These are phyloP conservation scores for Discostella stelligera DNA, from an alignment of 352 stramenopile species.

Conservation along the genomic window DNA sequence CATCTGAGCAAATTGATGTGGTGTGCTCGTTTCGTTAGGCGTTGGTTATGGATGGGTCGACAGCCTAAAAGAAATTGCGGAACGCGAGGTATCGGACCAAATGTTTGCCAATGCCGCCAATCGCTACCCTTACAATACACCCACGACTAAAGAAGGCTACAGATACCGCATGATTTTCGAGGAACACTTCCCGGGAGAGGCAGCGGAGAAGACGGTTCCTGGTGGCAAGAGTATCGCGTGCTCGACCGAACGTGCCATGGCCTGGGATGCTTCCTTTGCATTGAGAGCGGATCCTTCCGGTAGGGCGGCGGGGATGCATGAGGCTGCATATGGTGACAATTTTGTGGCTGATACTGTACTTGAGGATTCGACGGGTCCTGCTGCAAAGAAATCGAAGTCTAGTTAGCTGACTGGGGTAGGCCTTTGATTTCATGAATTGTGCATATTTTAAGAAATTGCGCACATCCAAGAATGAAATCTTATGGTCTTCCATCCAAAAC, in stretches of 20 bases:
- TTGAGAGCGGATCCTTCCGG: conserved; percentile 91
- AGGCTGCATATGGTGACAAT: conserved; percentile 88
- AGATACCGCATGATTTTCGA: conserved; percentile 95
- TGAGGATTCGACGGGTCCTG: conserved; percentile 39
- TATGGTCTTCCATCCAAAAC: neutral
- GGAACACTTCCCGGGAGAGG: conserved; percentile 95
- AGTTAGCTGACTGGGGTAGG: neutral
- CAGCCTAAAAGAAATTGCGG: conserved; percentile 92
- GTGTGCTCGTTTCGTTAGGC: conserved; percentile 46
- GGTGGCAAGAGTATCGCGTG: conserved; percentile 97
- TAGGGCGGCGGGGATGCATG: conserved; percentile 92
- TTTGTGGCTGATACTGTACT: conserved; percentile 79
- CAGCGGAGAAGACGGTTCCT: conserved; percentile 94
- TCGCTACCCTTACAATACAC: conserved; percentile 97
- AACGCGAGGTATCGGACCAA: conserved; percentile 92
- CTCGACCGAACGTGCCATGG: conserved; percentile 95
- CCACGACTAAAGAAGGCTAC: conserved; percentile 95
- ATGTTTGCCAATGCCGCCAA: conserved; percentile 88
- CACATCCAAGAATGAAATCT: neutral
- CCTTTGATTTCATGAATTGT: neutral
- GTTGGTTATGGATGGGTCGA: conserved; percentile 99
- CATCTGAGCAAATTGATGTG: neutral
- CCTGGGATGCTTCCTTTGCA: conserved; percentile 90
- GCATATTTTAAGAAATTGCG: no score
- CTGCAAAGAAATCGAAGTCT: conserved; percentile 63